Conservation (phyloP, 2,329 filamentous ascomycete species). For the Amauroascus verrucosus region DNA sequence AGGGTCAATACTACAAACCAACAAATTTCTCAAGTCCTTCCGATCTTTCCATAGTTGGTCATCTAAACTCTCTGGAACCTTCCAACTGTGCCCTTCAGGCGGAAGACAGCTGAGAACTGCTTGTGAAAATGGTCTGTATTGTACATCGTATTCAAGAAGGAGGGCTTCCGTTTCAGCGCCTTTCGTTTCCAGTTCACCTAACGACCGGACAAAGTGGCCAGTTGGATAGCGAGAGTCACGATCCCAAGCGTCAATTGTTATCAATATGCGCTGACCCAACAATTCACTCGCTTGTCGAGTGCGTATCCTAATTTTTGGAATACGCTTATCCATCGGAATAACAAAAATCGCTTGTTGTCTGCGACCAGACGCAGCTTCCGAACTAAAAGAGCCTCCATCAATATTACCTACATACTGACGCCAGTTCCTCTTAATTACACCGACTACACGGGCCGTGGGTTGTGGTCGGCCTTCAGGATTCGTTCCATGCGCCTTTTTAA, state of each 20-base stretch:
- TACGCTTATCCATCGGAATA: slow-evolving; percentile 94
- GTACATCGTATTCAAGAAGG: slow-evolving; percentile 89
- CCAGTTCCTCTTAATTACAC: slow-evolving; percentile 92
- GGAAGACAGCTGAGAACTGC: slow-evolving; percentile 90
- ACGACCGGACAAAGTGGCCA: slow-evolving; percentile 84
- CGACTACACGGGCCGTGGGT: slow-evolving; percentile 85
- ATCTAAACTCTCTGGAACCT: slow-evolving; percentile 65
- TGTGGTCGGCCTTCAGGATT: slow-evolving; percentile 67
- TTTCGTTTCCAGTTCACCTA: slow-evolving; percentile 91
- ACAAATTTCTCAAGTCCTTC: slow-evolving; percentile 69
- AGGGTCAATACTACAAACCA: slow-evolving; percentile 96
- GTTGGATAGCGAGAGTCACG: slow-evolving; percentile 83
- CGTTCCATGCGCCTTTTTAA: slow-evolving; percentile 71
- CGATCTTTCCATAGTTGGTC: slow-evolving; percentile 81
- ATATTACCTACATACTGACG: slow-evolving; percentile 95
- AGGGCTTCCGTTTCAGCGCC: slow-evolving; percentile 95
- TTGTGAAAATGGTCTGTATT: slow-evolving; percentile 94
- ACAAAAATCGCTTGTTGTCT: slow-evolving; percentile 90
- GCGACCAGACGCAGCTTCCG: slow-evolving; percentile 62
- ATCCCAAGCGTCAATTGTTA: slow-evolving; percentile 93
- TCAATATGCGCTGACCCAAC: slow-evolving; percentile 79
- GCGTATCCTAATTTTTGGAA: slow-evolving; percentile 88
- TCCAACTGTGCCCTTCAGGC: slow-evolving; percentile 85
- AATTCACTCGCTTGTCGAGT: slow-evolving; percentile 84
- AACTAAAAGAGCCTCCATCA: slow-evolving; percentile 72